Base-by-base conservation (phyloP, 331 rosid species). In the Quercus tomentella region DNA sequence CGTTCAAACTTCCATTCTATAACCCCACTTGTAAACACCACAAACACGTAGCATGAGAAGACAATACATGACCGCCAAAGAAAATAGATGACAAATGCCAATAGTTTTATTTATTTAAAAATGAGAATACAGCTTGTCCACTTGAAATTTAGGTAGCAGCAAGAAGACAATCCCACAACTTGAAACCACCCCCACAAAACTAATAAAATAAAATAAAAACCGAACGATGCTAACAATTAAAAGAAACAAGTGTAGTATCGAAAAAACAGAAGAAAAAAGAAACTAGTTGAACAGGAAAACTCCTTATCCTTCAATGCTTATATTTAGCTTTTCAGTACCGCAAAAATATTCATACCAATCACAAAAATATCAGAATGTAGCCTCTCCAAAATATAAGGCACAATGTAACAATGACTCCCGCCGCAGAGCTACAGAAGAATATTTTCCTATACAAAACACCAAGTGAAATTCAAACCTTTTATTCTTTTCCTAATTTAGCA, bases 391-490 rank as follows among this genome's bases (percentile, higher is more conserved):
- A 80, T 63, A 87, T 80, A 77, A 58, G 80, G 70, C 77, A 81
- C 83, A 82, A 76, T 61, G 63, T 71, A 83, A 28, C 30, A 77
- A 35, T 12, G 63, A 73, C 65, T 33, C 81, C 81, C 55, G 37
- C 88, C 85, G 62, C 74, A 72, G 43, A 37, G 87, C 84, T 78
- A 66, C 77, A 80, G 65, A 73, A 80, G 79, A 83, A 84, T 77
- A 78, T 74, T 77, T 80, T 85, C 82, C 86, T 89, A 83, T 85
- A 79, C 84, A 84, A 74, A 74, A 31, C 11, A 67, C 11, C 49
- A 62, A 61, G 31, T 41, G 45, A 37, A 79, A 71, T 66, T 76
- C 75, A 20, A 76, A 72, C 87, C 84, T 69, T 72, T 82, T 90
- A 89, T 84, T 87, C 88, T 76, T 69, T 70, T 76, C 61, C 51